Evolutionary conservation across 352 stramenopile genomes (phyloP).

Genomic region (Pythium dissimile): DNA sequence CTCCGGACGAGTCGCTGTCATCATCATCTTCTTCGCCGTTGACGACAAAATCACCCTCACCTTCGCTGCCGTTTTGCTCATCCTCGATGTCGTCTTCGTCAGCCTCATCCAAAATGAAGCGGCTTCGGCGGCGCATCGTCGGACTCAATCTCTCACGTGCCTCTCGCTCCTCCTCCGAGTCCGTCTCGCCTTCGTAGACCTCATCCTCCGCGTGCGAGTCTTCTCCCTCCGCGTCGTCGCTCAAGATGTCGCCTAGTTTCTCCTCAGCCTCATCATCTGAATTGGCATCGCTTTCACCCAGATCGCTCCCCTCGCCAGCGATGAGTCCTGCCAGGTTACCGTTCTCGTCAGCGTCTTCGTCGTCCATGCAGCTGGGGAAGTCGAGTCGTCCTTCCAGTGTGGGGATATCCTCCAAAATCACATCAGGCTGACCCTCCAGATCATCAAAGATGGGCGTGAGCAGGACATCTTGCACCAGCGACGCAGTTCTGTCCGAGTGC

Average conservation of each 20-base stretch:
- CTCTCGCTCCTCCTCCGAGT: slow-evolving; percentile 61
- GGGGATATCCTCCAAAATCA: slow-evolving; percentile 60
- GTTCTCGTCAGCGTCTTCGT: slow-evolving; percentile 81
- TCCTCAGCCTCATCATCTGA: slow-evolving; percentile 40
- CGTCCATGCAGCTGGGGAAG: slow-evolving; percentile 73
- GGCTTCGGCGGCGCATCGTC: slow-evolving; percentile 31
- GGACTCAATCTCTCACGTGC: slow-evolving; percentile 20
- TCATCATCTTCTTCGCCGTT: slow-evolving; percentile 28
- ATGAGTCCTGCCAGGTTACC: slow-evolving; percentile 75
- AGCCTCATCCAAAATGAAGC: slow-evolving; percentile 79
- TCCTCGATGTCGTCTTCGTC: slow-evolving; percentile 65
- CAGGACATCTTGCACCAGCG: slow-evolving; percentile 73
- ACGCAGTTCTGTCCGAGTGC: slow-evolving; percentile 49
- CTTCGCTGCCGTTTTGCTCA: slow-evolving; percentile 24
- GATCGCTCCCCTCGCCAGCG: slow-evolving; percentile 61
- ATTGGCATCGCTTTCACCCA: slow-evolving; percentile 42
- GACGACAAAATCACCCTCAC: slow-evolving; percentile 33
- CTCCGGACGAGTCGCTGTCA: slow-evolving; percentile 7
- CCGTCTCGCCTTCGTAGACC: slow-evolving; percentile 55
- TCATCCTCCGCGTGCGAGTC: slow-evolving; percentile 30
- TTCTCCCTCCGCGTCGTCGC: slow-evolving; percentile 34
- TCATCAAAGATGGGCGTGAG: slow-evolving; percentile 78
- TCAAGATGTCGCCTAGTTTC: slow-evolving; percentile 17
- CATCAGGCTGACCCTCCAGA: slow-evolving; percentile 77
- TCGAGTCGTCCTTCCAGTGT: slow-evolving; percentile 56